Percentiles rank a stretch among this genome's conserved stretches.
phyloP scores from a whole-genome alignment of 257 asterid genomes.

The Plantago major region DNA sequence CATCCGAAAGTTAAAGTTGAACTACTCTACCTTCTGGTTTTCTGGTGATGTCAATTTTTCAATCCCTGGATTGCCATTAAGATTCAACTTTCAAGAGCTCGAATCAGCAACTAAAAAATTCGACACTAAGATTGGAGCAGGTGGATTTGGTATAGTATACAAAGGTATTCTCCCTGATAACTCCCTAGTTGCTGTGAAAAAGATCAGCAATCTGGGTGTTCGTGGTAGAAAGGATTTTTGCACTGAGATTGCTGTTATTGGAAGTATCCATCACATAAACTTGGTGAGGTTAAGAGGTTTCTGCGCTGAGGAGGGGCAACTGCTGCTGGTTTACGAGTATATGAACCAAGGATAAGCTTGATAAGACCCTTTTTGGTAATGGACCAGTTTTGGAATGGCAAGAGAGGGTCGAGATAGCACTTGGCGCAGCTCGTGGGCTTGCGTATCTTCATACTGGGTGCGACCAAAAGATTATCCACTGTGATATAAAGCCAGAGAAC shows the following conservation, averaged over 20 bases:
- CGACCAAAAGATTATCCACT: constrained; percentile 64
- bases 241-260: constrained; percentile 65
- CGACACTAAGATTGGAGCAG: constrained; percentile 56
- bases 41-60: constrained; percentile 42
- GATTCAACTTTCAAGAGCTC: constrained; percentile 49
- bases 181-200: constrained; percentile 62
- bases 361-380: constrained; percentile 48
- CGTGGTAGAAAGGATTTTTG: constrained; percentile 64
- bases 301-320: constrained; percentile 50
- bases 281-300: constrained; percentile 66
- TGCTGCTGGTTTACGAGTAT: constrained; percentile 69
- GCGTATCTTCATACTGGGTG: constrained; percentile 72
- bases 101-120: constrained; percentile 50
- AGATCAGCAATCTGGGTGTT: constrained; percentile 39
- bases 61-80: constrained; percentile 58
- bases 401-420: constrained; percentile 54
- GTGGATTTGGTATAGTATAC: constrained; percentile 70
- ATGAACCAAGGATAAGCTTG: constrained; percentile 76
- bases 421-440: constrained; percentile 73
- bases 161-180: constrained; percentile 54
- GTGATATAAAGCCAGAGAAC: constrained; percentile 78
- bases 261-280: constrained; percentile 66
- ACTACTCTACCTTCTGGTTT: constrained; percentile 18
- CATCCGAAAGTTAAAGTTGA: constrained; percentile 12
- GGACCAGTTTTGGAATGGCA: constrained; percentile 68